Conservation (phyloP, 1,139 yeast genomes). For the Komagataea norvegica region DNA sequence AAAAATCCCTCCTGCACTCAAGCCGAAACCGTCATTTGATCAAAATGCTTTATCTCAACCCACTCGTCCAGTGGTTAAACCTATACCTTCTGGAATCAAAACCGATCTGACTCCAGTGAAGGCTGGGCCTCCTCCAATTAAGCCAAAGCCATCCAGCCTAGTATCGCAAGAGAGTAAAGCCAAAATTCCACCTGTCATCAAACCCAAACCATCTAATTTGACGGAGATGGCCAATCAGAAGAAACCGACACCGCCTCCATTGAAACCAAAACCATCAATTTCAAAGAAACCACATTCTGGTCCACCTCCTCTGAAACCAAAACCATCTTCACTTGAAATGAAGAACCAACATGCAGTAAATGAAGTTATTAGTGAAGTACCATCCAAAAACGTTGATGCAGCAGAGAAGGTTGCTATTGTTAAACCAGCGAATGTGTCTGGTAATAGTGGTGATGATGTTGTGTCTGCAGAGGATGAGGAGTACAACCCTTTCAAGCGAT, state of each 20-base stretch:
- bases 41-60: no score
- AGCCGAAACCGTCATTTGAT: no score
- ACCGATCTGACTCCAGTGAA: no score
- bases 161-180: no score
- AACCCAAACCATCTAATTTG: constrained; percentile 8
- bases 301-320: not conserved
- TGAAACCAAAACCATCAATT: constrained; percentile 15
- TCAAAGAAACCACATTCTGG: not conserved
- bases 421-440: not conserved
- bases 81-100: no score
- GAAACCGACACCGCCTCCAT: constrained; percentile 27
- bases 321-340: no score
- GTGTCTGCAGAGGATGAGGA: constrained; percentile 16
- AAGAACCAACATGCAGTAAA: constrained; percentile 5
- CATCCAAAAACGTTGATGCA: not conserved
- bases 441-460: constrained; percentile 7
- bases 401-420: not conserved
- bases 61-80: no score
- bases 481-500: constrained; percentile 33
- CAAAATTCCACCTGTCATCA: not conserved
- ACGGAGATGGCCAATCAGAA: constrained; percentile 1
- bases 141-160: no score
- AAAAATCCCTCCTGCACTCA: no score
- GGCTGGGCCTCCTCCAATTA: no score
- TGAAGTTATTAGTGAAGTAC: not conserved